These are phyloP conservation scores for Selenicereus undatus DNA, from an alignment of 148 eudicot species.

Conservation along the genomic window DNA sequence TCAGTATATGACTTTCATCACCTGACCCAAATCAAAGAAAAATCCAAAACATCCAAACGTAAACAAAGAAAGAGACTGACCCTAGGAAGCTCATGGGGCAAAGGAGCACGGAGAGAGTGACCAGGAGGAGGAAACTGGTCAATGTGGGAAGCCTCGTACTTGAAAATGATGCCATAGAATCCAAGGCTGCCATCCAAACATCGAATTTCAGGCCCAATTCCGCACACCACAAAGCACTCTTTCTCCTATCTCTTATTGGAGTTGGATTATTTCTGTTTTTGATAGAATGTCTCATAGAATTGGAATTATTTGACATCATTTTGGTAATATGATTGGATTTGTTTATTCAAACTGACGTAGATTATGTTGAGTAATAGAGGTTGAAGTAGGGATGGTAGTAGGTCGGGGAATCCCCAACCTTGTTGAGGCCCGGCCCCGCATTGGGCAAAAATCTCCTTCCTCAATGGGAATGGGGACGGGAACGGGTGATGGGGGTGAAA, in stretches of 20 bases:
- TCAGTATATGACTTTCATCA: not conserved
- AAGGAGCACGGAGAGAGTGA: slow-evolving; percentile 13
- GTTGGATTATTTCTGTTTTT: not conserved
- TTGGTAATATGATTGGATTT: not conserved
- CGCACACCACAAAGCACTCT: slow-evolving; percentile 28
- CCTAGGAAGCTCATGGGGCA: slow-evolving; percentile 31
- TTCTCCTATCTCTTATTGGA: not conserved
- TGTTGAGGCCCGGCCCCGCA: too few relatives aligned
- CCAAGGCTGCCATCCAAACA: slow-evolving; percentile 24
- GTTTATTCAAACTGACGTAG: not conserved
- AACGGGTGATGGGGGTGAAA: too few relatives aligned
- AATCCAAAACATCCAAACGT: not conserved
- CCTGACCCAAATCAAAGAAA: not conserved
- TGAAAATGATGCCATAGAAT: slow-evolving; percentile 23
- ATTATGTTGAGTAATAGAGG: too few relatives aligned
- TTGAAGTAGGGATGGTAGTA: too few relatives aligned
- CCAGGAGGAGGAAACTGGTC: slow-evolving; percentile 26
- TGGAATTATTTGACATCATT: not conserved
- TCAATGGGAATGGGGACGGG: too few relatives aligned
- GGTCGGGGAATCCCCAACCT: too few relatives aligned
- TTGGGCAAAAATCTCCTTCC: too few relatives aligned
- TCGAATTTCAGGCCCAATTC: slow-evolving; percentile 25
- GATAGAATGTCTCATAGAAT: not conserved
- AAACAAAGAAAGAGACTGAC: slow-evolving; percentile 1
- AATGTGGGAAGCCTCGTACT: slow-evolving; percentile 24